These are phyloP conservation scores for Dacryopinax spathularia DNA, from an alignment of 768 basidiomycete genomes.

Conservation along the genomic window DNA sequence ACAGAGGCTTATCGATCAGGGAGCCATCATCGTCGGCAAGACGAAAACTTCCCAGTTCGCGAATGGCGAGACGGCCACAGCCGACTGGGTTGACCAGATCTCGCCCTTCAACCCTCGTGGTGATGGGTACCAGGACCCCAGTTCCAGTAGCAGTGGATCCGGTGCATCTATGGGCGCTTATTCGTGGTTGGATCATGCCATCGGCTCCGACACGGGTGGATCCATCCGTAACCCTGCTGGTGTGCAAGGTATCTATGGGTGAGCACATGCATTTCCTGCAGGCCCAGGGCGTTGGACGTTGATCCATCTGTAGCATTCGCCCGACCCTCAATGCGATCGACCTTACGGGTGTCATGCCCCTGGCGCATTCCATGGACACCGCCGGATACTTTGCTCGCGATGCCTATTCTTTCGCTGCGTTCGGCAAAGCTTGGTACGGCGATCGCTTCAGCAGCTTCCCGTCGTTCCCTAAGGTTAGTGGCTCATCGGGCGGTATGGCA, in stretches of 20 bases:
- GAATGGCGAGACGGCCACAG: slow-evolving; percentile 24
- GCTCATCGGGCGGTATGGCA: slow-evolving; percentile 4
- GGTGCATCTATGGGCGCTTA: slow-evolving; percentile 20
- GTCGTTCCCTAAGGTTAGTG: slow-evolving; percentile 15
- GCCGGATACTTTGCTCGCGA: slow-evolving; percentile 18
- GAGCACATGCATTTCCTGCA: background rate
- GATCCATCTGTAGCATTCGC: slow-evolving; percentile 10
- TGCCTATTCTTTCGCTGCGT: slow-evolving; percentile 12
- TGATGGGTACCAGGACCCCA: slow-evolving; percentile 18
- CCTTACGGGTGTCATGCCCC: slow-evolving; percentile 16
- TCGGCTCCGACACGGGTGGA: slow-evolving; percentile 21
- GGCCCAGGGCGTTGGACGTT: background rate
- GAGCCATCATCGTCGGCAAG: slow-evolving; percentile 41
- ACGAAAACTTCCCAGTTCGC: slow-evolving; percentile 40
- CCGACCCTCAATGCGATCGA: slow-evolving; percentile 17
- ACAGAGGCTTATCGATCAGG: slow-evolving; percentile 33
- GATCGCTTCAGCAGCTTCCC: slow-evolving; percentile 14
- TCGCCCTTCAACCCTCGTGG: slow-evolving; percentile 20
- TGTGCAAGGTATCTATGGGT: slow-evolving; percentile 16
- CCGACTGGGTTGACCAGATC: slow-evolving; percentile 17
- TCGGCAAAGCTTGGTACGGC: slow-evolving; percentile 19
- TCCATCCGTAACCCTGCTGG: slow-evolving; percentile 17
- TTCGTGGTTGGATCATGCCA: slow-evolving; percentile 19
- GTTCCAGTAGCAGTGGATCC: slow-evolving; percentile 16
- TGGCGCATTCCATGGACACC: slow-evolving; percentile 15